Base-by-base conservation (phyloP, 2,329 filamentous ascomycete species). In the Botrytis cinerea region DNA sequence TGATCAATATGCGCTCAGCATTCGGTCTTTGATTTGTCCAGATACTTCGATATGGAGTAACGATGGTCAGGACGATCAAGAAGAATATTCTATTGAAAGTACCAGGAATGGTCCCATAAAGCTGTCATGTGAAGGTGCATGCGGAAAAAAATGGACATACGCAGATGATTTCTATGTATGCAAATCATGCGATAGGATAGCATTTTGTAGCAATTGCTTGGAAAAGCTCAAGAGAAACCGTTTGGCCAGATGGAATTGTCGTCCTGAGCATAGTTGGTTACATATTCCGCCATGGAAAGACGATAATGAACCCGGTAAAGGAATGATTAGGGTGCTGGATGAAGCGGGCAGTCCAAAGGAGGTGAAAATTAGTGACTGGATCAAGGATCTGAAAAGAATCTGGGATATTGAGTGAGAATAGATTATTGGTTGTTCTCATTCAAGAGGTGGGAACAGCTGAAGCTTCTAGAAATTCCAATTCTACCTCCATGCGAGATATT, bases 171-270 rank as follows among this genome's bases (percentile, higher is more conserved):
- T 51, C 25, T 3, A 51, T 1, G 0, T 51, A 1, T 51, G 25
- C 48, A 51, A 16, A n/a, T 16, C 48, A 51, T n/a, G 48, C 1
- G 0, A 14, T 51, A 0, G n/a, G 12, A 7, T 0, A 0, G 1
- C 4, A 51, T n/a, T 51, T 51, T 51, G 48, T 14, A 1, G 48
- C 48, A 1, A 16, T n/a, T 51, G 25, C 12, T 51, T 51, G 5
- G 10, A n/a, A 51, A 14, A 51, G 12, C 25, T n/a, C 2, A 51
- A 7, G 25, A 2, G 0, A n/a, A 51, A 51, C 25, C 48, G 25
- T 12, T 51, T 51, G 5, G 0, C 4, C 0, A 51, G 1, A 16
- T 51, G 48, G 25, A 0, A 0, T n/a, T 51, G 48, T 51, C 25
- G 2, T n/a, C 48, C 5, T 16, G 10, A 51, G 12, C 48, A 51